Evolutionary conservation across 495 filamentous ascomycete species (phyloP).

Genomic region (Parachaetomium inaequale): DNA sequence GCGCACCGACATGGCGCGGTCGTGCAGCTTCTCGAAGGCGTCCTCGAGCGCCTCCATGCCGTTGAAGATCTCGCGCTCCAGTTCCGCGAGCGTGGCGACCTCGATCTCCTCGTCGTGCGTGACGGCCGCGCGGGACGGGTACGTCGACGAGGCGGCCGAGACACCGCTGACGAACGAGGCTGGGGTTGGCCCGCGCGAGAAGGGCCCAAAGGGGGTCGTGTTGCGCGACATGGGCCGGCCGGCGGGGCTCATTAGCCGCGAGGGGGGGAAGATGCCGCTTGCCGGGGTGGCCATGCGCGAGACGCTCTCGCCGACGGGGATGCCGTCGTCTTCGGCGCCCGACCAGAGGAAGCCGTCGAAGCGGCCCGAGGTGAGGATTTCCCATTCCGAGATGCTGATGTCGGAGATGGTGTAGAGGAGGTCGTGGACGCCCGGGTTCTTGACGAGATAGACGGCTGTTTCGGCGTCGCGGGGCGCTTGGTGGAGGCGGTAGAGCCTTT

Average conservation of each 20-base stretch:
- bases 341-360: conserved; percentile 98
- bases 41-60: conserved; percentile 95
- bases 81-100: conserved; percentile 79
- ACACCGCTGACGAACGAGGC: conserved; percentile 47
- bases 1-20: conserved; percentile 76
- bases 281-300: conserved; percentile 55
- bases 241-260: conserved; percentile 32
- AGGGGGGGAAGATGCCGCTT: conserved; percentile 43
- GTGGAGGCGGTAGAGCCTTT: conserved; percentile 76
- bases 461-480: conserved; percentile 75
- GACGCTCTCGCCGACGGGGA: conserved; percentile 38
- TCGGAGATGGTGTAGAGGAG: conserved; percentile 82
- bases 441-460: conserved; percentile 82
- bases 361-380: conserved; percentile 89
- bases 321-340: conserved; percentile 67
- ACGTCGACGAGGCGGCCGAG: conserved; percentile 36
- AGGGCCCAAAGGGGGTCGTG: conserved; percentile 30
- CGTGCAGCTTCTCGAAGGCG: conserved; percentile 88
- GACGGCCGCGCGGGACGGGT: conserved; percentile 50
- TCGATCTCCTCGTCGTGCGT: conserved; percentile 93
- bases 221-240: conserved; percentile 35
- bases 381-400: conserved; percentile 88
- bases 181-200: conserved; percentile 44
- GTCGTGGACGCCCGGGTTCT: conserved; percentile 75
- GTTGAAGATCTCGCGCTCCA: conserved; percentile 88